Conservation (phyloP, 495 filamentous ascomycete genomes). For the Podospora didyma region DNA sequence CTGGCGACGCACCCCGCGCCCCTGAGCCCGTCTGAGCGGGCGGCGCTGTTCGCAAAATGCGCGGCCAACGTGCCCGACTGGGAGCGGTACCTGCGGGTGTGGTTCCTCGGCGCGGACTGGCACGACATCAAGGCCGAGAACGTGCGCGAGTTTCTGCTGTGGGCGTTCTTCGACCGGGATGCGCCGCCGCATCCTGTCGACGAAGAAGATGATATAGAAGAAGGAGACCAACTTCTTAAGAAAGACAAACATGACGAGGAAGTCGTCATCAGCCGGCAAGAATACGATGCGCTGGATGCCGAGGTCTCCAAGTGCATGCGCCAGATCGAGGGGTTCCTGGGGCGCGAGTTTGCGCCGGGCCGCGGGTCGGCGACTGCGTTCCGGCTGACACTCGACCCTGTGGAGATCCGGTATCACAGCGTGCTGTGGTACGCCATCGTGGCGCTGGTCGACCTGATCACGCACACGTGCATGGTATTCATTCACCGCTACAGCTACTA, state of each 20-base stretch:
- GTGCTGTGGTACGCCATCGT: conserved; percentile 58
- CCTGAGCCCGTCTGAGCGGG: conserved; percentile 34
- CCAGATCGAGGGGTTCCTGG: conserved; percentile 45
- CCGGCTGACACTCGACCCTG: conserved; percentile 60
- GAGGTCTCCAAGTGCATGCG: conserved; percentile 57
- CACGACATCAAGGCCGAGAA: conserved; percentile 61
- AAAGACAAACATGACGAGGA: not conserved
- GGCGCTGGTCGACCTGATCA: conserved; percentile 30
- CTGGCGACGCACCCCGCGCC: conserved; percentile 51
- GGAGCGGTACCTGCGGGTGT: conserved; percentile 54
- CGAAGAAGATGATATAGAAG: not conserved
- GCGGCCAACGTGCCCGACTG: conserved; percentile 49
- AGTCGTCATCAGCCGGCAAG: not conserved
- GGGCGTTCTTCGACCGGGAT: conserved; percentile 57
- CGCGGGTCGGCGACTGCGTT: conserved; percentile 50
- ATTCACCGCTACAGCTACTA: conserved; percentile 9
- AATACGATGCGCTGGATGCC: conserved; percentile 35
- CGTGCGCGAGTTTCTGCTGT: conserved; percentile 58
- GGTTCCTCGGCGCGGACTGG: conserved; percentile 60
- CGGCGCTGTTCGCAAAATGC: conserved; percentile 52
- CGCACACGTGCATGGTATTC: conserved; percentile 30
- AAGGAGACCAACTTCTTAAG: too few species aligned
- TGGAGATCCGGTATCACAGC: conserved; percentile 57
- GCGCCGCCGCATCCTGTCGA: conserved; percentile 1
- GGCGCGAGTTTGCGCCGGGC: conserved; percentile 44